Base-by-base conservation (phyloP, 2,329 filamentous ascomycete genomes). In the Epichloe gansuensis region DNA sequence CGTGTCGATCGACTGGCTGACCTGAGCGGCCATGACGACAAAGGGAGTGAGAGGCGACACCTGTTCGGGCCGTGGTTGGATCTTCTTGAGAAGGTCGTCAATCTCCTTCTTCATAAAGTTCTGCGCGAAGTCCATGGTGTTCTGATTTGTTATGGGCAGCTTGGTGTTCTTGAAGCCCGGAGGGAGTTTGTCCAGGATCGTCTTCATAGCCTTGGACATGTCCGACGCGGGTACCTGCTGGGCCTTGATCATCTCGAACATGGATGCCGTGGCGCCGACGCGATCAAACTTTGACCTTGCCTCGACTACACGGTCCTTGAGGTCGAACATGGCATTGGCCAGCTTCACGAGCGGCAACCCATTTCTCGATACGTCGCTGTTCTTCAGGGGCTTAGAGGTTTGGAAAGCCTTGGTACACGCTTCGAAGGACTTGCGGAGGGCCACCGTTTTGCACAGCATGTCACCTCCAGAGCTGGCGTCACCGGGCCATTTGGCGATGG, bases 71-170 rank as follows among this genome's bases (percentile, higher is more conserved):
- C 39, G 39, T 3, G 41, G 41, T n/a, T 43, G 15, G 17, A 43
- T 17, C 41, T 43, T 25, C 9, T 2, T 3, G 17, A 43, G 5
- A 4, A 43, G 1, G 4, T 43, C 41, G 11, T 43, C 6, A 23
- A 43, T 17, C 17, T 43, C 17, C 0, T 25, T 13, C 5, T 8
- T 3, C 1, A 43, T 0, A 25, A 43, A 13, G 0, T 0, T 43
- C 15, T n/a, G 41, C 17, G 41, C 41, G 4, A 43, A 43, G 13
- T 43, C 41, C 15, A 23, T 3, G n/a, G 2, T 8, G 3, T 23
- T 43, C 41, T 21, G 41, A 4, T n/a, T 1, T 1, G 41, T 3
- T 1, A 43, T 0, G 41, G 41, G 41, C 7, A 43, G 13, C 13
- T 11, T 43, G 13, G 41, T 13, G 17, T 43, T 7, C 41, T 43